These are phyloP conservation scores for Komagataella phaffii DNA, from an alignment of 805 yeast species.

Conservation along the genomic window DNA sequence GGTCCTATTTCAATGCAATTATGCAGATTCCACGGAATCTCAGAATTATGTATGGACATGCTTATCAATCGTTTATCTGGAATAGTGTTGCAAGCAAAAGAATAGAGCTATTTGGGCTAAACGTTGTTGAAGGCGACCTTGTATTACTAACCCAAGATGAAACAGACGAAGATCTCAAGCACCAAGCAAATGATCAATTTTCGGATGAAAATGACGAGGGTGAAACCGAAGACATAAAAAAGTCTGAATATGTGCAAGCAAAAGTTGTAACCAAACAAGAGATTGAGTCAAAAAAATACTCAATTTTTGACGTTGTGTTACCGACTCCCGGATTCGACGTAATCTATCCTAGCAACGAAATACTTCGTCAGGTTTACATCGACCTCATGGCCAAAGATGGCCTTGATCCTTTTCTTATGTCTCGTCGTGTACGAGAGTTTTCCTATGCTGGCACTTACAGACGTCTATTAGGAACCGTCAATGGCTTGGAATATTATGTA, in stretches of 20 bases:
- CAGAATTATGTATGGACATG: constrained; percentile 92
- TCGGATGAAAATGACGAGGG: constrained; percentile 26
- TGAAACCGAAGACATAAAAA: constrained; percentile 53
- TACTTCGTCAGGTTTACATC: constrained; percentile 46
- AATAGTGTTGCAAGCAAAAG: constrained; percentile 73
- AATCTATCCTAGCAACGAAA: constrained; percentile 62
- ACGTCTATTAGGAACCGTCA: constrained; percentile 53
- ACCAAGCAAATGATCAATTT: constrained; percentile 1
- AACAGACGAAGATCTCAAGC: constrained; percentile 3
- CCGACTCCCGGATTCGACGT: constrained; percentile 97
- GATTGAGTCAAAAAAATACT: constrained; percentile 36
- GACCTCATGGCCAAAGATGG: constrained; percentile 69
- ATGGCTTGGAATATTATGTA: constrained; percentile 43
- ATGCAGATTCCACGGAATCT: constrained; percentile 86
- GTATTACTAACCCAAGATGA: constrained; percentile 28
- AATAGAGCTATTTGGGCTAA: constrained; percentile 53
- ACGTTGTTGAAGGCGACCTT: constrained; percentile 71
- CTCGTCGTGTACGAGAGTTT: constrained; percentile 74
- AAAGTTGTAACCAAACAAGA: constrained; percentile 68
- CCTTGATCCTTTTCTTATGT: constrained; percentile 77
- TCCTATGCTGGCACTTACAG: constrained; percentile 89
- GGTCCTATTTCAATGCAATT: constrained; percentile 65
- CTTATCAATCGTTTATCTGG: constrained; percentile 96
- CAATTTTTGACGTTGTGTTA: constrained; percentile 74
- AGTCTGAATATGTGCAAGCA: constrained; percentile 47